Conservation (phyloP, 768 basidiomycete genomes). For the Tulasnella calospora region DNA sequence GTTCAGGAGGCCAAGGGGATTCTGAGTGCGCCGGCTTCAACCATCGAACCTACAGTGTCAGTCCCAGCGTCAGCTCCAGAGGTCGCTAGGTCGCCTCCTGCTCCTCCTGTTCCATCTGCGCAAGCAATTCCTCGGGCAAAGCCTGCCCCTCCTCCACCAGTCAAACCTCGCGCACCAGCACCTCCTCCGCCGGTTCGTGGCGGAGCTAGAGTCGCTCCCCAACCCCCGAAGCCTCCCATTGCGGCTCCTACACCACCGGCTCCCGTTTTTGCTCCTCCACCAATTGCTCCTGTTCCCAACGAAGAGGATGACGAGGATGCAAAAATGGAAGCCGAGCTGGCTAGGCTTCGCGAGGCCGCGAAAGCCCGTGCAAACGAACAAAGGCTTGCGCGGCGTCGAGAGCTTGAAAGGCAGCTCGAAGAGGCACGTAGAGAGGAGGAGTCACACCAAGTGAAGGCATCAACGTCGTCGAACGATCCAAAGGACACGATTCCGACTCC, state of each 20-base stretch:
- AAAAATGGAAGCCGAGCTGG: constrained; percentile 62
- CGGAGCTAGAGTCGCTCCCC: constrained; percentile 43
- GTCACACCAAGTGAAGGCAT: constrained; percentile 37
- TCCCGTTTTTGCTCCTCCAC: constrained; percentile 33
- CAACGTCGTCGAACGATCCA: constrained; percentile 28
- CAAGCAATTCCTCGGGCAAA: constrained; percentile 32
- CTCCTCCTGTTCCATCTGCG: constrained; percentile 37
- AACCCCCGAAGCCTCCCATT: constrained; percentile 41
- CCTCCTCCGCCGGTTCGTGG: constrained; percentile 44
- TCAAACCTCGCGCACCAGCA: constrained; percentile 30
- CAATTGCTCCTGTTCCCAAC: constrained; percentile 31
- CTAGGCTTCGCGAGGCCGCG: constrained; percentile 29
- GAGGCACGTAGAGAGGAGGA: constrained; percentile 45
- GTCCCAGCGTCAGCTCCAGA: constrained; percentile 22
- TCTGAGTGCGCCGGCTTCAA: neutral
- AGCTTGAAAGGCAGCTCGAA: constrained; percentile 55
- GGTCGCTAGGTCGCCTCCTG: constrained; percentile 33
- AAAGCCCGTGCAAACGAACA: constrained; percentile 60
- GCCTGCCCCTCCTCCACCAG: constrained; percentile 32
- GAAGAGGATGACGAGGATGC: constrained; percentile 48
- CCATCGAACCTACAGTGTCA: constrained; percentile 13
- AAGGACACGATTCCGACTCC: constrained; percentile 35
- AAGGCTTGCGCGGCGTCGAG: constrained; percentile 25
- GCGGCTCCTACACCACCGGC: constrained; percentile 40
- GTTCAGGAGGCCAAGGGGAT: constrained; percentile 66